phyloP scores from a whole-genome alignment of 1,284 basidiomycete species.

The Coniophora puteana region DNA sequence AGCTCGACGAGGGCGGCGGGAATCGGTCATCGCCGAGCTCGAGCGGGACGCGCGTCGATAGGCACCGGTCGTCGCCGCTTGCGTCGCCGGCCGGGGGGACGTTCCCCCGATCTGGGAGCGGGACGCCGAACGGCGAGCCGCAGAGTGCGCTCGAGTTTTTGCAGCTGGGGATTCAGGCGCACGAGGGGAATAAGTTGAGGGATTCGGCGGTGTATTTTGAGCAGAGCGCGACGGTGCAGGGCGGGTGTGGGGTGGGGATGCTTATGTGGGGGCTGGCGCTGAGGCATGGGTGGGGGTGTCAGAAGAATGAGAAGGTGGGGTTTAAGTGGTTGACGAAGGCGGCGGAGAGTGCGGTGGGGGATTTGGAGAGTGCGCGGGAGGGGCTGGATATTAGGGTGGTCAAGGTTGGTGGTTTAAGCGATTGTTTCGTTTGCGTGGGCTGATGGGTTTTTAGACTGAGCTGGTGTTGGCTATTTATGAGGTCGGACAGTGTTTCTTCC shows the following conservation, averaged over 20 bases:
- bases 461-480: constrained; percentile 89
- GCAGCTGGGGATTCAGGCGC: constrained; percentile 76
- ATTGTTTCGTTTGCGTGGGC: constrained; percentile 16
- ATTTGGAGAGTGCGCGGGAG: constrained; percentile 59
- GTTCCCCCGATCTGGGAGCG: constrained; percentile 12
- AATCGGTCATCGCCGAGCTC: constrained; percentile 38
- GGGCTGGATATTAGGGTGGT: constrained; percentile 35
- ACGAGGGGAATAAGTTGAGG: constrained; percentile 72
- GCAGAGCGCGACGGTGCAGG: constrained; percentile 68
- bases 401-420: constrained; percentile 29
- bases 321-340: constrained; percentile 84
- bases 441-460: constrained; percentile 51
- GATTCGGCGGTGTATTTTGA: constrained; percentile 82
- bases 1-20: constrained; percentile 40
- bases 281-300: constrained; percentile 85
- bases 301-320: constrained; percentile 71
- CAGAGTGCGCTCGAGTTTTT: constrained; percentile 60
- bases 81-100: constrained; percentile 16
- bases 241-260: constrained; percentile 88
- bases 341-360: constrained; percentile 77
- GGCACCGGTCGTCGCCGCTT: constrained; percentile 14
- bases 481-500: constrained; percentile 89
- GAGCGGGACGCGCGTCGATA: constrained; percentile 20
- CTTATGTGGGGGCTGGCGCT: constrained; percentile 89
- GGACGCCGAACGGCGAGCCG: constrained; percentile 15